Evolutionary conservation across 352 stramenopile genomes (phyloP).

Genomic region (Globisporangium radiosum): DNA sequence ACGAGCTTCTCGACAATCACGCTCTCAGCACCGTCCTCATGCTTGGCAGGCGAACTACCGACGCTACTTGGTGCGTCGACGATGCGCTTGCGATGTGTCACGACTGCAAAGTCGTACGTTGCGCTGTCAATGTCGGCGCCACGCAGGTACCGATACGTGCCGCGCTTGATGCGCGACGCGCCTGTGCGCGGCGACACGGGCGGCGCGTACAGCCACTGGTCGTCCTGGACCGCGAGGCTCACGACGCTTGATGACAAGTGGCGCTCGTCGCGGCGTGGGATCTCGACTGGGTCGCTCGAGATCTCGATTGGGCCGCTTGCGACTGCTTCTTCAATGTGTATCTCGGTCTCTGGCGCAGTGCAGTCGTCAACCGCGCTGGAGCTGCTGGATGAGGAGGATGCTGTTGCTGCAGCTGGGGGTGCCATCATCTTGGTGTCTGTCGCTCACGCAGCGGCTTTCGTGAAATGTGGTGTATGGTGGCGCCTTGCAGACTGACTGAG

Average conservation of each 20-base stretch:
- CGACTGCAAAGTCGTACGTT: constrained; percentile 71
- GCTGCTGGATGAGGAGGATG: too few species aligned
- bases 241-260: constrained; percentile 43
- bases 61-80: constrained; percentile 11
- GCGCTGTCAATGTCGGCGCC: constrained; percentile 38
- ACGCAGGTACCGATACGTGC: constrained; percentile 53
- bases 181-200: constrained; percentile 29
- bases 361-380: too few species aligned
- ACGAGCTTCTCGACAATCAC: constrained; percentile 56
- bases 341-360: constrained; percentile 7
- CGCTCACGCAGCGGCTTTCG: too few species aligned
- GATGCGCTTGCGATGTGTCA: constrained; percentile 40
- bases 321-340: not conserved
- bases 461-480: too few species aligned
- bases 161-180: constrained; percentile 22
- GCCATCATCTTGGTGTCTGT: too few species aligned
- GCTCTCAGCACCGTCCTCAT: constrained; percentile 27
- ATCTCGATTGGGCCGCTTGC: constrained; percentile 1
- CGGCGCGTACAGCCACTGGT: constrained; percentile 47
- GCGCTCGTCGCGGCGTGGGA: constrained; percentile 20
- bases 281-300: constrained; percentile 4
- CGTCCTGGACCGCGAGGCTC: constrained; percentile 48
- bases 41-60: constrained; percentile 15
- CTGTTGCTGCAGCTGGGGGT: too few species aligned
- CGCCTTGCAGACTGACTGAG: too few species aligned